Conservation (phyloP, 228 moss, liverwort and hornwort genomes). For the Sphagnum magellanicum region DNA sequence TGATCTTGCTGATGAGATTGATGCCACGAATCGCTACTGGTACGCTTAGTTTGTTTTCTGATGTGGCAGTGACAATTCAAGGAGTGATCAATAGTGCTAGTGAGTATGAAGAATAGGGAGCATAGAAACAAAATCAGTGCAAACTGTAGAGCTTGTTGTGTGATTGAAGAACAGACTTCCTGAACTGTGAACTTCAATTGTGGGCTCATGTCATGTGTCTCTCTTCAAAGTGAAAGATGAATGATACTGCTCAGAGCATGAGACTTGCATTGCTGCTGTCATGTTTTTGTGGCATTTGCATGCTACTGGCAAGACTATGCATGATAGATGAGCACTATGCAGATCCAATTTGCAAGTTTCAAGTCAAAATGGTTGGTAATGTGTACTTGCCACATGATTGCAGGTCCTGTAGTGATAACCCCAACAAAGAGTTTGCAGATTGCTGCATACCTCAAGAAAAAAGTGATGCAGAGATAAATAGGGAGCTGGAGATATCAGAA, state of each 20-base stretch:
- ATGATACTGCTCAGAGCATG: too few species aligned
- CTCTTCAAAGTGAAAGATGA: too few species aligned
- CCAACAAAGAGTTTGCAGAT: constrained; percentile 58
- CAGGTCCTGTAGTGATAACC: constrained; percentile 86
- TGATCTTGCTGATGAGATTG: constrained; percentile 82
- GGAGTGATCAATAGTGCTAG: not conserved
- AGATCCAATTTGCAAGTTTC: not conserved
- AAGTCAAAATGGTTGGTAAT: not conserved
- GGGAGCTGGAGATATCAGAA: constrained; percentile 79
- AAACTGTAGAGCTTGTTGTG: too few species aligned
- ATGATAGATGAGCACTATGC: not conserved
- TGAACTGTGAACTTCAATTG: too few species aligned
- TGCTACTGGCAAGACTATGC: not conserved
- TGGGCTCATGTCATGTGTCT: too few species aligned
- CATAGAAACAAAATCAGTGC: too few species aligned
- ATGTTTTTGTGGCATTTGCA: not conserved
- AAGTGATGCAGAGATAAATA: constrained; percentile 84
- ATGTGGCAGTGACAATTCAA: too few species aligned
- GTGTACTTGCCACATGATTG: constrained; percentile 1
- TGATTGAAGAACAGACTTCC: too few species aligned
- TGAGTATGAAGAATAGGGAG: not conserved
- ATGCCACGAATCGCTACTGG: constrained; percentile 61
- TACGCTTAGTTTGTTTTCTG: constrained; percentile 3
- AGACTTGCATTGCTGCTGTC: not conserved
- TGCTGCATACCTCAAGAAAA: constrained; percentile 87